These are phyloP conservation scores for Dendrothele bispora DNA, from an alignment of 768 basidiomycete species.

Conservation along the genomic window DNA sequence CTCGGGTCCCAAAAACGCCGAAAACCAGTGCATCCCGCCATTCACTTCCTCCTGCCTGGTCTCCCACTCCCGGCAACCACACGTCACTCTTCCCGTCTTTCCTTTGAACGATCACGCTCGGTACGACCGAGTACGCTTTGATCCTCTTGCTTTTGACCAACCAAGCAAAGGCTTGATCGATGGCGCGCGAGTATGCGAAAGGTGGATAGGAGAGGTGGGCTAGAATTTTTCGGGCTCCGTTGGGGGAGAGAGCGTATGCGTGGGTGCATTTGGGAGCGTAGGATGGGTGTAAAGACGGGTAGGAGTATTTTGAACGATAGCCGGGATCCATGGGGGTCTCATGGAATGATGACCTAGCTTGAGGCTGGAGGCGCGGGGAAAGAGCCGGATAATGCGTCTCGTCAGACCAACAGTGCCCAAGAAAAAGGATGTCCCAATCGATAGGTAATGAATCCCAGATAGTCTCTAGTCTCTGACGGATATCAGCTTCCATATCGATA, in stretches of 20 bases:
- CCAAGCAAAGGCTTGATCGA: conserved; percentile 76
- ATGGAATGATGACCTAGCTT: conserved; percentile 10
- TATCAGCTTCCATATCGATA: conserved; percentile 7
- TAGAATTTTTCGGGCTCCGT: conserved; percentile 62
- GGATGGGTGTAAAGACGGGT: conserved; percentile 57
- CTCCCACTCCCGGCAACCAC: conserved; percentile 15
- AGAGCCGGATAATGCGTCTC: conserved; percentile 50
- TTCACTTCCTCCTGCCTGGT: conserved; percentile 14
- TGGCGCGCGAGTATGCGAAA: conserved; percentile 76
- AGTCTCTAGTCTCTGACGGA: conserved; percentile 3
- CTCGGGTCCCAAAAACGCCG: too few species aligned
- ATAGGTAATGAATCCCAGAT: conserved; percentile 55
- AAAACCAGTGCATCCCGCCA: too few species aligned
- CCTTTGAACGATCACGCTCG: conserved; percentile 65
- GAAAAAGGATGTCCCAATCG: conserved; percentile 73
- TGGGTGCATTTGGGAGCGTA: conserved; percentile 69
- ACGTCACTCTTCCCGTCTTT: conserved; percentile 62
- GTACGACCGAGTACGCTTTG: conserved; percentile 63
- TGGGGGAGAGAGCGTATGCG: conserved; percentile 61
- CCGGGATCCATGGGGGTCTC: neutral
- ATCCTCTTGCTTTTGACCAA: conserved; percentile 56
- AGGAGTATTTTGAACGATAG: neutral
- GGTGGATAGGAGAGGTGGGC: conserved; percentile 58
- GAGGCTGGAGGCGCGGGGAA: too few species aligned
- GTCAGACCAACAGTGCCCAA: conserved; percentile 82